Conservation (phyloP, 345 rosid species). For the Erucastrum elatum region DNA sequence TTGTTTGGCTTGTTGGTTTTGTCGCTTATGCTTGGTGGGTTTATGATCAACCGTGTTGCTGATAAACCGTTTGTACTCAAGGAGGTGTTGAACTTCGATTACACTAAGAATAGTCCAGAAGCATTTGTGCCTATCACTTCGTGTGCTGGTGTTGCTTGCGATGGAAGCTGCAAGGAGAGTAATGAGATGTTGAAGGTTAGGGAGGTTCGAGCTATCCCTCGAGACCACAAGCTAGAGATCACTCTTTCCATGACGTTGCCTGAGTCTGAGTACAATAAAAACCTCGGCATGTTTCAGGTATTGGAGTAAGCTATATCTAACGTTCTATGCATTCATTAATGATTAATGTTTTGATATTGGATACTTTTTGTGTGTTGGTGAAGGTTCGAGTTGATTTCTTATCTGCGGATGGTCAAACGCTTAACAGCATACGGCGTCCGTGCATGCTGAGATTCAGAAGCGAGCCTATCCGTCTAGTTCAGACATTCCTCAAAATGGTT, state of each 20-base stretch:
- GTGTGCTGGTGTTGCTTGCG: constrained; percentile 52
- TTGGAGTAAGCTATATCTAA: no score
- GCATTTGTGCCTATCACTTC: constrained; percentile 63
- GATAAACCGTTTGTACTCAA: constrained; percentile 59
- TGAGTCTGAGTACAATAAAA: constrained; percentile 75
- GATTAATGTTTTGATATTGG: no score
- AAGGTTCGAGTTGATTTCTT: constrained; percentile 80
- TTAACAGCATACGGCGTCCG: constrained; percentile 61
- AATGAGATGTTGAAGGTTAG: constrained; percentile 33
- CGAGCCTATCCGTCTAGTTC: constrained; percentile 61
- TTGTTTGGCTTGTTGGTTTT: constrained; percentile 58
- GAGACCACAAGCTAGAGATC: constrained; percentile 29
- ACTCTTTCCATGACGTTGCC: constrained; percentile 53
- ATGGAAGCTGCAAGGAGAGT: constrained; percentile 49
- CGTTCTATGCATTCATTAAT: no score
- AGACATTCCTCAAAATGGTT: constrained; percentile 63
- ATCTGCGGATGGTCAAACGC: constrained; percentile 56
- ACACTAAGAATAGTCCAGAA: constrained; percentile 55
- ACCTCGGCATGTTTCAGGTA: constrained; percentile 93
- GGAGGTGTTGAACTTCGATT: constrained; percentile 61
- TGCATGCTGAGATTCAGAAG: constrained; percentile 80
- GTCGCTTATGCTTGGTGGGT: constrained; percentile 54
- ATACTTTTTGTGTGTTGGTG: constrained; percentile 42
- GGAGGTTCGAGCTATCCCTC: constrained; percentile 29
- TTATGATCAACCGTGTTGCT: constrained; percentile 57